These are phyloP conservation scores for Monilinia laxa DNA, from an alignment of 2,329 filamentous ascomycete genomes.

Conservation along the genomic window DNA sequence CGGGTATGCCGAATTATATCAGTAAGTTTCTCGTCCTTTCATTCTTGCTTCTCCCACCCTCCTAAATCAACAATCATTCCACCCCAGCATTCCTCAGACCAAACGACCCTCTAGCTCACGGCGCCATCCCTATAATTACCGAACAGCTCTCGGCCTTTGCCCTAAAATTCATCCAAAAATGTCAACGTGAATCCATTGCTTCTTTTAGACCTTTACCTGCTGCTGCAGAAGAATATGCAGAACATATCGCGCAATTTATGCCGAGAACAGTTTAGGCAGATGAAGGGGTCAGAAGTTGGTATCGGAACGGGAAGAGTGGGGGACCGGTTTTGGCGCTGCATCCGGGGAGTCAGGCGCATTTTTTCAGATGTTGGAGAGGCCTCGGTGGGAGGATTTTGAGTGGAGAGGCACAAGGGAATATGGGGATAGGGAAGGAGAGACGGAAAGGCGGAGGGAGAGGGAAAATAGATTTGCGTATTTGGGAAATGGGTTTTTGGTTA, in stretches of 20 bases:
- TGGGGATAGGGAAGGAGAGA: too few species aligned
- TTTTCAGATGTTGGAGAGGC: background rate
- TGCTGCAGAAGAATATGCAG: background rate
- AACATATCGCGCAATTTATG: too few species aligned
- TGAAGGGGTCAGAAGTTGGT: too few species aligned
- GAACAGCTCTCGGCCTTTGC: slow-evolving; percentile 51
- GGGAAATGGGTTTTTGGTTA: slow-evolving; percentile 26
- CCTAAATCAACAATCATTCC: too few species aligned
- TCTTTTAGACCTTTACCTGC: slow-evolving; percentile 45
- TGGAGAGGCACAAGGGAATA: background rate
- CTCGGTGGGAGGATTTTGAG: slow-evolving; percentile 27
- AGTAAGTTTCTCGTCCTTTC: slow-evolving; percentile 15
- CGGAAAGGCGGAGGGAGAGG: background rate
- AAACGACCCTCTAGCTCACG: slow-evolving; percentile 39
- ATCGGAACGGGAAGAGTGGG: too few species aligned
- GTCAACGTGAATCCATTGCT: slow-evolving; percentile 44
- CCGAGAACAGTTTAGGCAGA: too few species aligned
- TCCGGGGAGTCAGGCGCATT: too few species aligned
- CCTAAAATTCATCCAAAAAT: slow-evolving; percentile 48
- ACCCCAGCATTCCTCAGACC: slow-evolving; percentile 37
- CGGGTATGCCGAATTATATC: slow-evolving; percentile 36
- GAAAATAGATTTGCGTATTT: slow-evolving; percentile 27
- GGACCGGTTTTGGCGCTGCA: too few species aligned
- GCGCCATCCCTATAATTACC: slow-evolving; percentile 43
- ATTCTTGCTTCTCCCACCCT: background rate